Conservation (phyloP, 805 yeast species). For the Cyberlindnera euphorbiae region DNA sequence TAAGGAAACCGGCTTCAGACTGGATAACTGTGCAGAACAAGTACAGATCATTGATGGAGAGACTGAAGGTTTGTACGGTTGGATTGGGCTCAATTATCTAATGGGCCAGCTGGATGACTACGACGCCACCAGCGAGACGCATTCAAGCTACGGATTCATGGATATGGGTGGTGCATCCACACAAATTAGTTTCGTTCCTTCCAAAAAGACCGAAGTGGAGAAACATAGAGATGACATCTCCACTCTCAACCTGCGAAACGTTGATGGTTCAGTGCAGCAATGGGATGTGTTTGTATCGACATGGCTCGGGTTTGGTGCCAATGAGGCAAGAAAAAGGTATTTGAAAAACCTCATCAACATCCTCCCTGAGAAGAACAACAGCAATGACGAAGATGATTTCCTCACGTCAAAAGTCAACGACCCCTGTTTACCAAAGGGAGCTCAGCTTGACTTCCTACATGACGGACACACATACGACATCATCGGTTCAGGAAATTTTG, state of each 20-base stretch:
- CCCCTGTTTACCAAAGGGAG: conserved; percentile 77
- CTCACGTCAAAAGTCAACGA: conserved; percentile 43
- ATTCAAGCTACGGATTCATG: conserved; percentile 83
- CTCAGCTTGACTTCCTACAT: conserved; percentile 41
- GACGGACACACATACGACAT: conserved; percentile 46
- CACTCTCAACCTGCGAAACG: conserved; percentile 55
- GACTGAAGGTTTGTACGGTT: conserved; percentile 91
- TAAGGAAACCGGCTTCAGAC: conserved; percentile 50
- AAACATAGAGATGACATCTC: conserved; percentile 73
- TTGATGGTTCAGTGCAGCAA: conserved; percentile 63
- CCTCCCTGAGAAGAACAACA: conserved; percentile 44
- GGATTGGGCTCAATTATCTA: conserved; percentile 88
- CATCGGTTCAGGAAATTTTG: conserved; percentile 76
- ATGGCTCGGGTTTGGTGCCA: conserved; percentile 98
- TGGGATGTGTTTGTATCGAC: conserved; percentile 93
- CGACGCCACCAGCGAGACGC: conserved; percentile 32
- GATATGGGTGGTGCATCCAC: conserved; percentile 99
- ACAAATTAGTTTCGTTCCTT: conserved; percentile 90
- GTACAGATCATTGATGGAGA: conserved; percentile 90
- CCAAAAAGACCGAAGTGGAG: conserved; percentile 48
- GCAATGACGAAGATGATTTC: conserved; percentile 41
- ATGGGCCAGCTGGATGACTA: conserved; percentile 57
- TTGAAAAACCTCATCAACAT: conserved; percentile 49
- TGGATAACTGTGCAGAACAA: conserved; percentile 57
- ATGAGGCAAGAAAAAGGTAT: conserved; percentile 80